Base-by-base conservation (phyloP, 164 flowering plant genomes). In the Umbellularia californica region DNA sequence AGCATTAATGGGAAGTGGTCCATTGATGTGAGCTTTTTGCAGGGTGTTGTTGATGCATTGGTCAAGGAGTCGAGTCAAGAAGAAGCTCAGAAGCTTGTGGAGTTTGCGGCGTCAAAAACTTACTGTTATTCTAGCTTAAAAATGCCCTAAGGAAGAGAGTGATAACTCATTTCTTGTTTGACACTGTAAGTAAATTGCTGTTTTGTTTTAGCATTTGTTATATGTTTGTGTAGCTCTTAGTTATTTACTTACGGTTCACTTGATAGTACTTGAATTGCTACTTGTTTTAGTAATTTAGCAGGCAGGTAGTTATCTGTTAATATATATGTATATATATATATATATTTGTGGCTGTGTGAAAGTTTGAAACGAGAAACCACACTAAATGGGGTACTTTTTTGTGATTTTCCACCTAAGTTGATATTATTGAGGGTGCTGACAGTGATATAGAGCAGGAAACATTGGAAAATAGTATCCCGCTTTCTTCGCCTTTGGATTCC, bases 11-110 rank as follows among this genome's bases (percentile, higher is more conserved):
- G 50, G 11, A 27, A 52, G 65, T n/a, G 74, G 27, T 52, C 12
- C 20, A 25, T 76, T 17, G 64, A 28, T 33, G 55, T 20, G 20
- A 69, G 27, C n/a, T 17, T 70, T 28, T 20, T 76, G 63, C 78
- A 71, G 51, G 23, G 35, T 50, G 74, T 76, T 3, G 52, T 76
- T 30, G 70, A 76, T 65, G 74, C 14, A n/a, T 41, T 76, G 70
- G 65, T 65, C 22, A 51, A 30, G 23, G 60, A 41, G 9, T 76
- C 74, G 17, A 65, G 63, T 64, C 51, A 24, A 11, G 60, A 65
- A 67, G 68, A 58, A 13, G 78, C 74, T 4, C 65, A 71, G 41
- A 66, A 71, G 51, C 74, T 76, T 22, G 70, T 64, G 60, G 70
- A 71, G 51, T 28, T 76, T 67, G 69, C 3, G 9, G 47, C 20